Percentiles rank a stretch among this genome's conserved stretches.
phyloP scores from a whole-genome alignment of 345 rosid species.

The Euphorbia peplus region DNA sequence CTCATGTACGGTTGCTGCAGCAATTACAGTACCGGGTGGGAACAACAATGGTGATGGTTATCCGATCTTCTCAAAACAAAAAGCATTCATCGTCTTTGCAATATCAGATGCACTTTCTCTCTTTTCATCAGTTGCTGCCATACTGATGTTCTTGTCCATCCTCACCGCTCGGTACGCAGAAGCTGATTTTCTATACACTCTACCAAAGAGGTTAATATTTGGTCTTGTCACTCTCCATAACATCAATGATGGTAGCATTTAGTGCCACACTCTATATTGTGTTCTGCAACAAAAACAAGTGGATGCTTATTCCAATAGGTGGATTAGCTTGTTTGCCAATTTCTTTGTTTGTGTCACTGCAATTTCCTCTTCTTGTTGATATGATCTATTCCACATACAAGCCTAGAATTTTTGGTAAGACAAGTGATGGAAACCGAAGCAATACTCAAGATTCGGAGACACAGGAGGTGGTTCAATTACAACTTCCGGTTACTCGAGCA shows the following conservation, averaged over 20 bases:
- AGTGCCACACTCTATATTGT: background rate
- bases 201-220: constrained; percentile 10
- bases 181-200: constrained; percentile 14
- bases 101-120: constrained; percentile 17
- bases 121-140: constrained; percentile 16
- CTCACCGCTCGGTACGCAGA: constrained; percentile 19
- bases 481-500: too few relatives aligned
- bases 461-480: too few relatives aligned
- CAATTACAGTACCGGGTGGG: constrained; percentile 24
- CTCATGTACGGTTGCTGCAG: constrained; percentile 24
- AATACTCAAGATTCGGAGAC: too few relatives aligned
- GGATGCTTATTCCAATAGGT: constrained; percentile 4
- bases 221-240: constrained; percentile 19
- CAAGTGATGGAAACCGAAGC: too few relatives aligned
- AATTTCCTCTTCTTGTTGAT: constrained; percentile 16
- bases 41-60: background rate
- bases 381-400: constrained; percentile 10
- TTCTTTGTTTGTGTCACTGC: constrained; percentile 7
- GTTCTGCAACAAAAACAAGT: background rate
- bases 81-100: constrained; percentile 16
- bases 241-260: constrained; percentile 17
- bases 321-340: constrained; percentile 11
- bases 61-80: constrained; percentile 11
- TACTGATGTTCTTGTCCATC: constrained; percentile 18
- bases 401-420: constrained; percentile 3